These are phyloP conservation scores for Parmelia sp. DNA, from an alignment of 495 filamentous ascomycete species.

Conservation along the genomic window DNA sequence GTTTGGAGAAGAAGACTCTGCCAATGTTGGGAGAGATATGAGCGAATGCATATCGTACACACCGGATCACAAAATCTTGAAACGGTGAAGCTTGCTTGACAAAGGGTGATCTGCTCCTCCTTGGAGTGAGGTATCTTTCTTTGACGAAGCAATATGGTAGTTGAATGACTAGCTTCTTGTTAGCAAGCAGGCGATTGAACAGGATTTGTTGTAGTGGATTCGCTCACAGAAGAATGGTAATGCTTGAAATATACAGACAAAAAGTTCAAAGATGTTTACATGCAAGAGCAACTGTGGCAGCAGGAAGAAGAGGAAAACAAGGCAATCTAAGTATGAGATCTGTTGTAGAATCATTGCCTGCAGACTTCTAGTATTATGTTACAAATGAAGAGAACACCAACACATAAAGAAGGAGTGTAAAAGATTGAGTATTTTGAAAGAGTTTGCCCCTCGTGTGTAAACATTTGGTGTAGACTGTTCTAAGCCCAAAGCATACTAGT, in stretches of 20 bases:
- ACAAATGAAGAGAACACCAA: not conserved
- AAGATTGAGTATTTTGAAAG: not conserved
- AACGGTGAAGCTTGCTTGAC: constrained; percentile 60
- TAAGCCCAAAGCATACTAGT: constrained; percentile 10
- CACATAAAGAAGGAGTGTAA: not conserved
- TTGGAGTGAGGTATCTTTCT: constrained; percentile 48
- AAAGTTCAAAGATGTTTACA: constrained; percentile 49
- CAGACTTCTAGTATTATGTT: not conserved
- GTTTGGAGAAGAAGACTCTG: constrained; percentile 67
- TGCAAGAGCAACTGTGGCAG: constrained; percentile 58
- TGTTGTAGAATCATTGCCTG: constrained; percentile 53
- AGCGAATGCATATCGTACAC: constrained; percentile 69
- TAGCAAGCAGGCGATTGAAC: constrained; percentile 8
- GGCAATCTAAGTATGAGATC: constrained; percentile 66
- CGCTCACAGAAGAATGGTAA: constrained; percentile 67
- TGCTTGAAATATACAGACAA: constrained; percentile 50
- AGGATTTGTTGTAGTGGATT: not conserved
- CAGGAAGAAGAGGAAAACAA: constrained; percentile 59
- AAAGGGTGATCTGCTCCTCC: constrained; percentile 48
- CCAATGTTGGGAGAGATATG: constrained; percentile 59
- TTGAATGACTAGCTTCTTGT: constrained; percentile 40
- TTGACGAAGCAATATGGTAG: constrained; percentile 51
- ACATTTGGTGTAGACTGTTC: not conserved
- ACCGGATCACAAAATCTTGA: constrained; percentile 66
- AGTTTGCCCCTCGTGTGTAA: not conserved